These are phyloP conservation scores for Fonsecaea pugnacius DNA, from an alignment of 2,329 filamentous ascomycete genomes.

Conservation along the genomic window DNA sequence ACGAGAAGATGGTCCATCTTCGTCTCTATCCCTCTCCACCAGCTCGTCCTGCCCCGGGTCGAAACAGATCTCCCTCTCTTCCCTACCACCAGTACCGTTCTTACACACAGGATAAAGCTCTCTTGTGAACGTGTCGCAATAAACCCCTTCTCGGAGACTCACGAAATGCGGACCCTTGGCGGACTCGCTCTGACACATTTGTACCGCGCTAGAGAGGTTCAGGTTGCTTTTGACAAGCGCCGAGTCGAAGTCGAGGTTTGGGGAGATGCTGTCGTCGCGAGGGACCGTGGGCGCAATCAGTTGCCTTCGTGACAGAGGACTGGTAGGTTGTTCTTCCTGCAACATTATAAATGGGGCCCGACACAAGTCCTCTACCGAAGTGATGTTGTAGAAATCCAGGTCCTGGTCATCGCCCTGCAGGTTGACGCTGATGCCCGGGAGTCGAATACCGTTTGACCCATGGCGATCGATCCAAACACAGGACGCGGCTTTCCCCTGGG, in stretches of 20 bases:
- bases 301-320: not conserved
- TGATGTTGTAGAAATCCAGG: not conserved
- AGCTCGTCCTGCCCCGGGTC: not conserved
- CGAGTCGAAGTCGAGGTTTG: conserved; percentile 1
- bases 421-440: conserved; percentile 1
- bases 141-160: conserved; percentile 5
- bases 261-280: not conserved
- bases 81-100: not conserved
- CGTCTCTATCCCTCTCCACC: not conserved
- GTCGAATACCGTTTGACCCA: conserved; percentile 7
- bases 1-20: not conserved
- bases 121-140: conserved; percentile 9
- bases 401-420: not conserved
- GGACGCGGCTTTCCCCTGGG: not conserved
- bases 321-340: not conserved
- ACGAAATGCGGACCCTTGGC: conserved; percentile 11
- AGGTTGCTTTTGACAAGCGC: conserved; percentile 9
- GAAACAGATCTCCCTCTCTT: conserved; percentile 2
- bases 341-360: not conserved
- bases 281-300: not conserved
- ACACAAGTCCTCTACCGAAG: conserved; percentile 10
- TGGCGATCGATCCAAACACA: conserved; percentile 11
- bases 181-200: not conserved
- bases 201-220: not conserved
- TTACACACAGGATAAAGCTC: conserved; percentile 7